phyloP scores from a whole-genome alignment of 257 asterid genomes.

The Solanum pimpinellifolium region DNA sequence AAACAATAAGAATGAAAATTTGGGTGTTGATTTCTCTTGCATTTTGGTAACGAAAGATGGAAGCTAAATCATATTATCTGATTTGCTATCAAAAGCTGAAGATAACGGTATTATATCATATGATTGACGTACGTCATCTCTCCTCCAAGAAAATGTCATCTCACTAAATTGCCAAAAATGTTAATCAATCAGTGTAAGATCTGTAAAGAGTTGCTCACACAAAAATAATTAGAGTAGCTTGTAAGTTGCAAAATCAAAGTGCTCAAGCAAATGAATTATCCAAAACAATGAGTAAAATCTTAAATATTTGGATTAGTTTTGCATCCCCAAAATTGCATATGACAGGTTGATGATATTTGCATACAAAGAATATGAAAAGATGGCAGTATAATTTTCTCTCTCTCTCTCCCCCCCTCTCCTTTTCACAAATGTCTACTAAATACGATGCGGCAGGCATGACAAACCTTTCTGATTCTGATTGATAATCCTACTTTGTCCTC shows the following conservation, averaged over 20 bases:
- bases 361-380: not conserved
- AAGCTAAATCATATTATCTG: not conserved
- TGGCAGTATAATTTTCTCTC: not conserved
- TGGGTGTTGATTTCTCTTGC: not conserved
- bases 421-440: not conserved
- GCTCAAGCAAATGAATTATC: not conserved
- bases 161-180: not conserved
- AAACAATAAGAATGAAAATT: not conserved
- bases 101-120: not conserved
- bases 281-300: not conserved
- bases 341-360: not conserved
- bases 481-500: constrained; percentile 14
- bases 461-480: not conserved
- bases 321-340: not conserved
- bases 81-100: not conserved
- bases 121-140: not conserved
- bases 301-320: not conserved
- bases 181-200: not conserved
- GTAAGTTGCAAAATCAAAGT: not conserved
- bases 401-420: no score
- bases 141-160: constrained; percentile 4
- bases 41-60: not conserved
- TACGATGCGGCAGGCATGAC: not conserved
- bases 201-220: not conserved
- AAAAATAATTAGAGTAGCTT: not conserved